Base-by-base conservation (phyloP, 2,329 filamentous ascomycete species). In the Neocucurbitaria cava region DNA sequence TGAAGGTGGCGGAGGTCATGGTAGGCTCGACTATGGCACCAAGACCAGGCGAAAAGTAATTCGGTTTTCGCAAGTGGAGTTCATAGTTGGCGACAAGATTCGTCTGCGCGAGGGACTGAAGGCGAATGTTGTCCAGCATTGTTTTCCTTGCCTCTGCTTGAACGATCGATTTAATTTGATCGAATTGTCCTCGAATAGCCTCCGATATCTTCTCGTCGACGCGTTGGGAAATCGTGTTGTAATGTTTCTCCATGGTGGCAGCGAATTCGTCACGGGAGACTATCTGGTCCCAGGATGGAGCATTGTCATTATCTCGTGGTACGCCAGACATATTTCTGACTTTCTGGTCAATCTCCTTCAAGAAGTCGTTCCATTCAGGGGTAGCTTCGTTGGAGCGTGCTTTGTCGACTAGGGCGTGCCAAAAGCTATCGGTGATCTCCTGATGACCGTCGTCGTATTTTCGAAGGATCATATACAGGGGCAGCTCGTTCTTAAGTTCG, bases 11-110 rank as follows among this genome's bases (percentile, higher is more conserved):
- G 0, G 90, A 92, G 1, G 87, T 89, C 24, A 83, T 75, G 2
- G 71, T 63, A 0, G 78, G 77, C 62, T 92, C 84, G 58, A 95
- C 77, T 1, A 81, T 65, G 1, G 91, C 90, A 5, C 91, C 91
- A 17, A 87, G 77, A 4, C 86, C 85, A 1, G 76, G 67, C 3
- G 84, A 83, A 64, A 96, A 89, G 77, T 88, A 92, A 78, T 97
- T 96, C 75, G 92, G 78, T 39, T 73, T 69, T 38, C 68, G 66
- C 17, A 78, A 58, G 11, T 66, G 62, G 26, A 71, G 52, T 36
- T 75, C 68, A 35, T 66, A 64, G 49, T 73, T 75, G 31, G 66
- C 62, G 38, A 71, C 49, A 5, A 75, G 58, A 48, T 69, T 73
- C 51, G 65, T 65, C 31, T 69, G 56, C n/a, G 63, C 75, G 47